Base-by-base conservation (phyloP, 768 basidiomycete species). In the Termitomyces sp. region DNA sequence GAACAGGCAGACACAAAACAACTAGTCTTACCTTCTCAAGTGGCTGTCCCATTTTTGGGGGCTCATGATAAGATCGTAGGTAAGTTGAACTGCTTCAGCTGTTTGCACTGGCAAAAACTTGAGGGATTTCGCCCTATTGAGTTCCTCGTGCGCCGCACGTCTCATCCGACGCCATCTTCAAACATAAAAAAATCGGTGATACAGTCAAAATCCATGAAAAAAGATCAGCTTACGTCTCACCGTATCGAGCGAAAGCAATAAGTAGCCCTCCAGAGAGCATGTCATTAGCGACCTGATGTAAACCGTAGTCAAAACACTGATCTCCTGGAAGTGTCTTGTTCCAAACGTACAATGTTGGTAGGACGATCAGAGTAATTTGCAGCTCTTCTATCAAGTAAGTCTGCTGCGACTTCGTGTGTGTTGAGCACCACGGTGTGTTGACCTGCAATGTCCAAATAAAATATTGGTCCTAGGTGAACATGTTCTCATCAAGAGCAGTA, bases 101-200 rank as follows among this genome's bases (percentile, higher is more conserved):
- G 61, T 52, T 54, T 74, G 73, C 28, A 67, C 38, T 11, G 63
- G 60, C 11, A 68, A 43, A 56, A 65, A 74, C 32, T 61, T 54
- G 28, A 54, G 60, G 4, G 65, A 63, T 4, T 59, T 56, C 16
- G 64, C 57, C 45, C 65, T 65, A 52, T 66, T 67, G 32, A 74
- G 68, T 6, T 70, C 69, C 44, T 73, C 72, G 56, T 74, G 70
- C 3, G 67, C 67, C 1, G 71, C 68, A 18, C 71, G 44, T 45
- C 44, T 45, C 44, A 45, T 45, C 24, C 44, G 44, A 45, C 44
- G 44, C 44, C 44, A 45, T 1, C 44, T 45, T 30, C 7, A 16
- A 44, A 24, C 11, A 14, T 26, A 2, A 26, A 45, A 24, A 44
- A 44, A 44, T 44, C 20, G 22, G 20, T 44, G 3, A 44, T 22